These are phyloP conservation scores for Vitis rotundifolia DNA, from an alignment of 164 flowering plant species.

Conservation along the genomic window DNA sequence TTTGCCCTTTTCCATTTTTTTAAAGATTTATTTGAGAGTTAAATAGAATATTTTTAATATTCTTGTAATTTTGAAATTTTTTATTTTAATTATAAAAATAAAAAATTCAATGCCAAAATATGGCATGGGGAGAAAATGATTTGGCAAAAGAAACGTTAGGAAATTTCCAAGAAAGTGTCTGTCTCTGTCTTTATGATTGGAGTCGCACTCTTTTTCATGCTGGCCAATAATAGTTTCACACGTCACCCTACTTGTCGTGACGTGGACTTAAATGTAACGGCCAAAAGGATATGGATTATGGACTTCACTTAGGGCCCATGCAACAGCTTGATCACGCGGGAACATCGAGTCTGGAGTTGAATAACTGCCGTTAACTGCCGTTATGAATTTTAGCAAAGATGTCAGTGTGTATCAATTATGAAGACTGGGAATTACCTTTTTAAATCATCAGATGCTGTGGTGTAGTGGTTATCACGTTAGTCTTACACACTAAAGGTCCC, in stretches of 20 bases:
- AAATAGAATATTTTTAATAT: not conserved
- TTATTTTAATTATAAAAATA: not conserved
- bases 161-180: constrained; percentile 14
- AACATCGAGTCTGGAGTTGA: not conserved
- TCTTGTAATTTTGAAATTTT: not conserved
- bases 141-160: not conserved
- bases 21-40: not conserved
- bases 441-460: constrained; percentile 31
- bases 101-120: not conserved
- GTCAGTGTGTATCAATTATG: too few species aligned
- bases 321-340: not conserved
- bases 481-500: constrained; percentile 54
- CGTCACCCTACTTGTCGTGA: not conserved
- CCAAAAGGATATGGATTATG: not conserved
- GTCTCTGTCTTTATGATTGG: not conserved
- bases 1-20: too few species aligned
- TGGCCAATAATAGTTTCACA: not conserved
- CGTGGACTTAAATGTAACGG: not conserved
- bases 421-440: not conserved
- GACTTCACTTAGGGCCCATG: too few species aligned
- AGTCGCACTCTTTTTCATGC: not conserved
- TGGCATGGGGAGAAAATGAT: not conserved
- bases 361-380: not conserved
- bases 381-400: not conserved
- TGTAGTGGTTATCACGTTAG: constrained; percentile 60